A percentile compares a stretch with the other conserved stretches of the same genome.
These are phyloP conservation scores for Saccharomycopsis sp. DNA, from an alignment of 805 yeast species.

Conservation along the genomic window DNA sequence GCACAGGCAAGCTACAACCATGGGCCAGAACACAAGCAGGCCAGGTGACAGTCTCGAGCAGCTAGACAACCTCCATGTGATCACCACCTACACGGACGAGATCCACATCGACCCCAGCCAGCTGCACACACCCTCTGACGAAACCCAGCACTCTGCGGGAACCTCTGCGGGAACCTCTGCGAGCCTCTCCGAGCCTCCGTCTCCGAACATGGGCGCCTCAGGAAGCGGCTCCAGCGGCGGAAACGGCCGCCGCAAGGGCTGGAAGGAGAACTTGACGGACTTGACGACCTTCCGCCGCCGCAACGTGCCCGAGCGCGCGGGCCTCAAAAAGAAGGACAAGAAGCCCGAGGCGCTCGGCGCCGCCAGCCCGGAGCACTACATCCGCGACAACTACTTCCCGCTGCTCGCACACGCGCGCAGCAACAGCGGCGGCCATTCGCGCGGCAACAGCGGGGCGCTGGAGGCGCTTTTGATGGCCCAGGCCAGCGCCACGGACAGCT, in stretches of 20 bases:
- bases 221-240: too few relatives aligned
- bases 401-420: not conserved
- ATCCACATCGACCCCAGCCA: not conserved
- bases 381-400: constrained; percentile 15
- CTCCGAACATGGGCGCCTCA: not conserved
- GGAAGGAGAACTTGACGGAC: constrained; percentile 10
- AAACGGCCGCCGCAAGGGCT: not conserved
- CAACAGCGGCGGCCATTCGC: not conserved
- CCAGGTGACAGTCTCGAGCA: not conserved
- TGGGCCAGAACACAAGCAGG: constrained; percentile 12
- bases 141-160: not conserved
- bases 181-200: not conserved
- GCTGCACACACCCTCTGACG: not conserved
- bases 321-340: constrained; percentile 31
- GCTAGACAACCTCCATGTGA: constrained; percentile 5
- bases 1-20: not conserved
- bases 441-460: not conserved
- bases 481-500: constrained; percentile 2
- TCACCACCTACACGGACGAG: constrained; percentile 1
- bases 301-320: not conserved
- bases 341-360: constrained; percentile 17
- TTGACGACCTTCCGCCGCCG: constrained; percentile 5
- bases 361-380: constrained; percentile 8
- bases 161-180: not conserved
- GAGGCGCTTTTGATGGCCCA: not conserved